A percentile compares a stretch with the other conserved stretches of the same genome.
phyloP scores from a whole-genome alignment of 2,329 filamentous ascomycete genomes.

The Lachnellula cervina region DNA sequence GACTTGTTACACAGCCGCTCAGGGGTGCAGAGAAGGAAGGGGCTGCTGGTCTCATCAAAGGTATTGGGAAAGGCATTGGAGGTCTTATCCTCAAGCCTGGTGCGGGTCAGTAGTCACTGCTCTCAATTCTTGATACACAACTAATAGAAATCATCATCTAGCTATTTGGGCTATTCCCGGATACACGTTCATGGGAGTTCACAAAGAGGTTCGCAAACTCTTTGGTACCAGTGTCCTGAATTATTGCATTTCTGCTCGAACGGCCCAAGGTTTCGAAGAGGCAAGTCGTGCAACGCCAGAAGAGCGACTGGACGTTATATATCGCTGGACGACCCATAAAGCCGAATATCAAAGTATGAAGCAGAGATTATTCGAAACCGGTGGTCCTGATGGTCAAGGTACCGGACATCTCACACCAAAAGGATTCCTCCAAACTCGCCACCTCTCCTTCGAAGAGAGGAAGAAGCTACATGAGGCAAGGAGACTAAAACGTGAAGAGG shows the following conservation, averaged over 20 bases:
- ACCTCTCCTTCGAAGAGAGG: conserved; percentile 46
- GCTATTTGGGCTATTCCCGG: conserved; percentile 68
- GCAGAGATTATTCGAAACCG: conserved; percentile 31
- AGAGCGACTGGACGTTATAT: conserved; percentile 60
- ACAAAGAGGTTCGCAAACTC: conserved; percentile 68
- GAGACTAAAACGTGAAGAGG: conserved; percentile 31
- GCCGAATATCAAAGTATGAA: conserved; percentile 35
- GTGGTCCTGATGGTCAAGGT: conserved; percentile 25
- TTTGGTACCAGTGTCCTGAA: conserved; percentile 69
- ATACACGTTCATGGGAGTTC: conserved; percentile 77
- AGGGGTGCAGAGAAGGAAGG: conserved; percentile 64
- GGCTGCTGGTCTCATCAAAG: conserved; percentile 65
- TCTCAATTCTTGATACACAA: neutral
- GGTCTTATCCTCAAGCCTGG: conserved; percentile 78
- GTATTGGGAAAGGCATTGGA: conserved; percentile 76
- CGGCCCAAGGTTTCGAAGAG: conserved; percentile 69
- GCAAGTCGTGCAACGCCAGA: conserved; percentile 47
- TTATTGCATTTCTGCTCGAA: conserved; percentile 74
- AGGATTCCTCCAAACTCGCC: conserved; percentile 46
- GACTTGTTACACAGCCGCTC: conserved; percentile 72
- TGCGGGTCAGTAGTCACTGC: conserved; percentile 50
- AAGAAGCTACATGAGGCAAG: conserved; percentile 47
- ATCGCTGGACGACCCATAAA: conserved; percentile 43
- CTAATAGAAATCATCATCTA: conserved; percentile 20
- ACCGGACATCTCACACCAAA: conserved; percentile 29